These are phyloP conservation scores for Aspergillus conjunctus DNA, from an alignment of 495 filamentous ascomycete genomes.

Conservation along the genomic window DNA sequence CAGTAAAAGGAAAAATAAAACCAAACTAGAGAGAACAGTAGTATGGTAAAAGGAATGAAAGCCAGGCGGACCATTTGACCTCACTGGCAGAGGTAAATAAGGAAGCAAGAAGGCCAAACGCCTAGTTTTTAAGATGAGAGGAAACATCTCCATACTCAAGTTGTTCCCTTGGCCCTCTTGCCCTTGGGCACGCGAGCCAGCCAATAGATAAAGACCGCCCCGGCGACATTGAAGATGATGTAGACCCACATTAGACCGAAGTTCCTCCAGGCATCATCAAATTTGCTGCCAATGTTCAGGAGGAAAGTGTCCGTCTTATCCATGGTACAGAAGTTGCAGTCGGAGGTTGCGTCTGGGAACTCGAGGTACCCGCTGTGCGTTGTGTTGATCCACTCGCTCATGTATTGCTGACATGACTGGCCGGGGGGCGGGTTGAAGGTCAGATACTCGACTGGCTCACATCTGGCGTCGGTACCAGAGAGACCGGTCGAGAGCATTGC, in stretches of 20 bases:
- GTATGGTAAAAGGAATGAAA: no score
- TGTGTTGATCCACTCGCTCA: slow-evolving; percentile 26
- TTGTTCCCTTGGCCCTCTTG: slow-evolving; percentile 21
- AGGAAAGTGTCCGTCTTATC: slow-evolving; percentile 41
- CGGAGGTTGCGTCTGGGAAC: slow-evolving; percentile 36
- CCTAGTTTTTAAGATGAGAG: background rate
- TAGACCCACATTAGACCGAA: slow-evolving; percentile 57
- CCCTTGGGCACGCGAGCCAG: slow-evolving; percentile 28
- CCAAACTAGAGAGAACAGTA: background rate
- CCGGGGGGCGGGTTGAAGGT: slow-evolving; percentile 40
- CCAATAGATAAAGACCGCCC: slow-evolving; percentile 51
- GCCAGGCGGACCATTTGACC: background rate
- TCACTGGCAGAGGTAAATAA: no score
- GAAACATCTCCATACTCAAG: background rate
- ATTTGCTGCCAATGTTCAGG: slow-evolving; percentile 34
- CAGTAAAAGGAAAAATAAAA: background rate
- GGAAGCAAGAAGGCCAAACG: background rate
- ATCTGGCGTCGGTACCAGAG: slow-evolving; percentile 55
- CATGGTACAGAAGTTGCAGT: slow-evolving; percentile 43
- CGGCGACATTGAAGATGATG: slow-evolving; percentile 48
- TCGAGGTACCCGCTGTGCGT: slow-evolving; percentile 31
- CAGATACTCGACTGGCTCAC: slow-evolving; percentile 57
- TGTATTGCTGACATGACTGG: slow-evolving; percentile 36
- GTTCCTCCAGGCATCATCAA: slow-evolving; percentile 46
- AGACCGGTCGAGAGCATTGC: slow-evolving; percentile 58